Conservation (phyloP, 2,329 filamentous ascomycete species). For the Monilinia polystroma region DNA sequence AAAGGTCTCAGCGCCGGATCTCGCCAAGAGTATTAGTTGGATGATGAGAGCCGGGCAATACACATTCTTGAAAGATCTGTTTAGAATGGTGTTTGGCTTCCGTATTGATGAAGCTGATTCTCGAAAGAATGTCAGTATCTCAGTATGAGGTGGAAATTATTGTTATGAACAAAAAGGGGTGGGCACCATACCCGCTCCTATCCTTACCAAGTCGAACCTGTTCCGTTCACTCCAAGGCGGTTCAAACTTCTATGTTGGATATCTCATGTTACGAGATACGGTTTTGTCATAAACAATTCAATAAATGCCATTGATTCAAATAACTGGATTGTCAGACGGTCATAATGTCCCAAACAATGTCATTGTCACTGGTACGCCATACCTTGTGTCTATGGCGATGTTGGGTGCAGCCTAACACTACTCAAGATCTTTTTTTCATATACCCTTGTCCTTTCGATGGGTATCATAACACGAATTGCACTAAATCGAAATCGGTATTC, state of each 20-base stretch:
- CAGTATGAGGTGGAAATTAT: slow-evolving; percentile 45
- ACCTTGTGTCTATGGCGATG: neutral
- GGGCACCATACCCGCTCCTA: too few species aligned
- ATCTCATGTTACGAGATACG: neutral
- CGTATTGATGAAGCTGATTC: slow-evolving; percentile 73
- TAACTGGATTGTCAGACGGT: neutral
- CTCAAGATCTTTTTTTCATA: neutral
- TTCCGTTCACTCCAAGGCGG: neutral
- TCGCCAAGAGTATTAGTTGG: slow-evolving; percentile 75
- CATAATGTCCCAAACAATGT: neutral
- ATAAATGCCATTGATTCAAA: neutral
- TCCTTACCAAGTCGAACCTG: neutral
- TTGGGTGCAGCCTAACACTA: neutral
- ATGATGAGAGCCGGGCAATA: slow-evolving; percentile 74
- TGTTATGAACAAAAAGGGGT: neutral
- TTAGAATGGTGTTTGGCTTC: slow-evolving; percentile 81
- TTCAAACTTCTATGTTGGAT: neutral
- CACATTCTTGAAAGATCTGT: slow-evolving; percentile 77
- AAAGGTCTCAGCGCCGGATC: slow-evolving; percentile 67
- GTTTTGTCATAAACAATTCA: neutral
- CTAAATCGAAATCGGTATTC: neutral
- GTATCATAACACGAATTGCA: slow-evolving; percentile 2
- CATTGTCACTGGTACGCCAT: neutral
- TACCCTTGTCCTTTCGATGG: neutral
- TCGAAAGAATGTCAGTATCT: slow-evolving; percentile 63